Conservation (phyloP, 345 rosid genomes). For the Boechera divaricarpa region DNA sequence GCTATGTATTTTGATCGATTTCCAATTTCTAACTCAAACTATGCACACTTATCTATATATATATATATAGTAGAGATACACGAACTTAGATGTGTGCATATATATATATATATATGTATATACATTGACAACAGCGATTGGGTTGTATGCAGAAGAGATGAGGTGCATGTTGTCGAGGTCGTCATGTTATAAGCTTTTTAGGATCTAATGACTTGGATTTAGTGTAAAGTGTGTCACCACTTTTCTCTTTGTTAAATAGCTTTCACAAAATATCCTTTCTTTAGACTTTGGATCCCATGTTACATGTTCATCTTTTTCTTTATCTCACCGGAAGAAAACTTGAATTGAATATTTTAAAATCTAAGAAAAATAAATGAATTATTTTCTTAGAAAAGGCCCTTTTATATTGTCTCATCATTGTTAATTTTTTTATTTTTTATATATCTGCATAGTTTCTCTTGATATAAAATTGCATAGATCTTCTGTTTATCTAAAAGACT, state of each 20-base stretch:
- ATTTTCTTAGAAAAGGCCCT: background rate
- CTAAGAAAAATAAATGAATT: background rate
- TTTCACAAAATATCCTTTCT: constrained; percentile 5
- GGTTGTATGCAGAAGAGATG: constrained; percentile 23
- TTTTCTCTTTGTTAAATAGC: constrained; percentile 10
- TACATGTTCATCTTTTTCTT: constrained; percentile 36
- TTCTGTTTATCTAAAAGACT: background rate
- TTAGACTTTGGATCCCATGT: constrained; percentile 38
- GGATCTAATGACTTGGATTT: constrained; percentile 45
- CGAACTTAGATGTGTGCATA: background rate
- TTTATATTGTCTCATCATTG: background rate
- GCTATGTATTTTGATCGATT: background rate
- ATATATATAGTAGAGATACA: background rate
- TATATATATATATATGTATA: background rate
- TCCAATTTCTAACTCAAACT: constrained; percentile 17
- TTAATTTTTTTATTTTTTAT: too few relatives aligned
- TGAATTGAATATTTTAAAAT: constrained; percentile 4
- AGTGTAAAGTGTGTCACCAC: constrained; percentile 43
- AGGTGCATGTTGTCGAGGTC: constrained; percentile 38
- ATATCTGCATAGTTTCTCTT: background rate
- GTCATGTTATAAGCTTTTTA: constrained; percentile 42
- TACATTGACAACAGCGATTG: constrained; percentile 8
- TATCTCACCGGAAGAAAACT: constrained; percentile 5
- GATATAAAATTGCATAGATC: background rate
- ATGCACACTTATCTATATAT: constrained; percentile 24